Conservation (phyloP, 257 asterid genomes). For the Lycium barbarum region DNA sequence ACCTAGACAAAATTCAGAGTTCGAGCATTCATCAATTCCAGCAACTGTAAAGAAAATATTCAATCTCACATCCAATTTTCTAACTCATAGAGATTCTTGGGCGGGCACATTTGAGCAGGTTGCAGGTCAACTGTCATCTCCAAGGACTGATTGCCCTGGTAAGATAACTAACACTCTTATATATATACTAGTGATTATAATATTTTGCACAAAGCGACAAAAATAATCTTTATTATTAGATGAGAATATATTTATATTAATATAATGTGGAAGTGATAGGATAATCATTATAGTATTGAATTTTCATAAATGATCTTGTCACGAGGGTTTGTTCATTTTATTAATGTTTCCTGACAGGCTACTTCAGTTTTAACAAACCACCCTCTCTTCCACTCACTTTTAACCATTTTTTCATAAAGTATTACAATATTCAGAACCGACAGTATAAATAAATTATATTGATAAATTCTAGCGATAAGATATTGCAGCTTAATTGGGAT, state of each 20-base stretch:
- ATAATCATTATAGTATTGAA: not conserved
- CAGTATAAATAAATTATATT: no score
- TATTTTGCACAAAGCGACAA: not conserved
- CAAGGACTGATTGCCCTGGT: slow-evolving; percentile 88
- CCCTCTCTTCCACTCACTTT: no score
- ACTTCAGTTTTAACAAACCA: not conserved
- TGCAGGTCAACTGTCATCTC: slow-evolving; percentile 57
- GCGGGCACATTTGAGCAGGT: slow-evolving; percentile 88
- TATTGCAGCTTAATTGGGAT: not conserved
- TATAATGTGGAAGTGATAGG: not conserved
- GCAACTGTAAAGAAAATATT: slow-evolving; percentile 82
- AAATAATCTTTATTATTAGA: not conserved
- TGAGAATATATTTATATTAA: not conserved
- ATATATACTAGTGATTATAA: not conserved
- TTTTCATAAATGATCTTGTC: not conserved
- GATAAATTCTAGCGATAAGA: no score
- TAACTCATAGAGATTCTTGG: slow-evolving; percentile 92
- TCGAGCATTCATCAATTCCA: slow-evolving; percentile 79
- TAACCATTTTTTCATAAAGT: no score
- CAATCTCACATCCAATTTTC: slow-evolving; percentile 70
- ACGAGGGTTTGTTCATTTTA: not conserved
- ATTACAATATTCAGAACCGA: no score
- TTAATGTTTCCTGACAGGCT: not conserved
- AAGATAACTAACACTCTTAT: not conserved
- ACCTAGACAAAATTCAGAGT: slow-evolving; percentile 69